Evolutionary conservation across 805 yeast species (phyloP), one percentile per base, ranked within the genome.

Genomic region (Pichia californica): DNA sequence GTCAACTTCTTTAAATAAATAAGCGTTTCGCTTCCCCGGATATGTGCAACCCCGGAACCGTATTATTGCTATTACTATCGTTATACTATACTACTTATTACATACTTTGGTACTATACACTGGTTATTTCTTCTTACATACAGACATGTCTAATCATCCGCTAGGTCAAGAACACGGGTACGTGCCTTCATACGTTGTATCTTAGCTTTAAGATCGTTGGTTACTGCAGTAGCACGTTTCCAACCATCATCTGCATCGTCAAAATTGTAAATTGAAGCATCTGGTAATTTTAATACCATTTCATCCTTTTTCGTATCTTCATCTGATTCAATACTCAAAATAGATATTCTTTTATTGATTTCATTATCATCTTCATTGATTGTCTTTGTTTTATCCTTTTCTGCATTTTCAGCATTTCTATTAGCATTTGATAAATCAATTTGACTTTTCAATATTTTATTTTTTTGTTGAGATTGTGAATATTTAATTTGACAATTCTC

Each of bases 201-300:
- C 53, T 96, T 68, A 0, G 88, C 94, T 59, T 83, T 85, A 56
- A 88, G 73, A 60, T 84, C 91, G 4, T 79, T 76, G 0, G 96
- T 88, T 11, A 88, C 94, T 53, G 85, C 95, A 0, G 93, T 89
- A 0, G 96, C 96, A 38, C 91, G 75, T 52, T 74, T 77, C 96
- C 96, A 88, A 52, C 84, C 80, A 46, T 81, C 88, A 46, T 76
- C 84, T 36, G 71, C 70, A 33, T 64, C 62, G 45, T 69, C 76
- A 27, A 63, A 52, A 35, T 64, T 72, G 38, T 58, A 58, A 4
- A 61, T 40, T 3, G 57, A 48, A 15, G 36, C 40, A n/a, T 19
- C 14, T 7, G 53, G 46, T 49, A 47, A 49, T 35, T 35, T 31
- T 8, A 36, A 33, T n/a, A 27, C 16, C 29, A 27, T 45, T 49